Percentiles rank a stretch among this genome's conserved stretches.
Conservation (phyloP, 371 early-diverging fungal genomes). For the Mucor piriformis region DNA sequence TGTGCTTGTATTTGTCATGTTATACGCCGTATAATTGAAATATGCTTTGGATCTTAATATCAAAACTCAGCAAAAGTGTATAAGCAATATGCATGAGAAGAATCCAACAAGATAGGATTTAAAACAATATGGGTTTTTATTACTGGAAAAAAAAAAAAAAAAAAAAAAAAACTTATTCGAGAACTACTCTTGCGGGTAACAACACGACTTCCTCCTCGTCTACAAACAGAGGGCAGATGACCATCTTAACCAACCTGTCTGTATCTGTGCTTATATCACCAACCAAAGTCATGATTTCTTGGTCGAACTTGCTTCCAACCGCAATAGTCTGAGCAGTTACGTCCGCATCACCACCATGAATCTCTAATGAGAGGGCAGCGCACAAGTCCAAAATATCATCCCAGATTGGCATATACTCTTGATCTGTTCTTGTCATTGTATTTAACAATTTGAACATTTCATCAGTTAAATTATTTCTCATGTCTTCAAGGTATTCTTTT, state of each 20-base stretch:
- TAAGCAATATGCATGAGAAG: no score
- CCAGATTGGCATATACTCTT: slow-evolving; percentile 35
- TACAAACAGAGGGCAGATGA: slow-evolving; percentile 47
- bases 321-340: slow-evolving; percentile 41
- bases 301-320: slow-evolving; percentile 41
- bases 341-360: slow-evolving; percentile 53
- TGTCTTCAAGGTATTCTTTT: slow-evolving; percentile 43
- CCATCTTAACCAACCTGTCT: slow-evolving; percentile 36
- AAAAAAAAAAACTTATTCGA: slow-evolving; percentile 26
- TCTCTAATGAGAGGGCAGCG: slow-evolving; percentile 42
- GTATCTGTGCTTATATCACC: slow-evolving; percentile 30
- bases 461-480: slow-evolving; percentile 34
- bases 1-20: no score
- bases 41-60: no score
- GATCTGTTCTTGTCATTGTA: slow-evolving; percentile 13
- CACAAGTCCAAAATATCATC: slow-evolving; percentile 41
- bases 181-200: slow-evolving; percentile 45
- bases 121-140: no score
- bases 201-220: slow-evolving; percentile 49
- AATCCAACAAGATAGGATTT: no score
- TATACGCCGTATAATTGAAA: no score
- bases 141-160: neutral
- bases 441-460: slow-evolving; percentile 24
- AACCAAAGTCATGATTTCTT: slow-evolving; percentile 47
- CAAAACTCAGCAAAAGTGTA: no score